Conservation (phyloP, 2,329 filamentous ascomycete genomes). For the Claviceps humidiphila region DNA sequence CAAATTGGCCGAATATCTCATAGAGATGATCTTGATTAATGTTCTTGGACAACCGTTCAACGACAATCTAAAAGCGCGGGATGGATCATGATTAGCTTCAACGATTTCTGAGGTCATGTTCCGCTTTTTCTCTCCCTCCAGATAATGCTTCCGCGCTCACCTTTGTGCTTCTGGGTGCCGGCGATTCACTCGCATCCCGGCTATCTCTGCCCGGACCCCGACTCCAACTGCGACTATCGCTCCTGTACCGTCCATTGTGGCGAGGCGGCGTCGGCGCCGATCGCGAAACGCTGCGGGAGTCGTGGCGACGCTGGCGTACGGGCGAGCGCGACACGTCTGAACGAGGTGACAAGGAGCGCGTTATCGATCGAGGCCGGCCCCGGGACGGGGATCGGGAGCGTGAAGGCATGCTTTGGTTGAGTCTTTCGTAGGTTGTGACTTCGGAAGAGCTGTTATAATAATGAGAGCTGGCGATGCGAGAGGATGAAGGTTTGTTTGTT, state of each 20-base stretch:
- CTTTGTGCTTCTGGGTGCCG: conserved; percentile 37
- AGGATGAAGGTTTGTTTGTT: neutral
- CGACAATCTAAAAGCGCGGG: conserved; percentile 55
- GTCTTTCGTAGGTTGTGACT: neutral
- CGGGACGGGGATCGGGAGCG: conserved; percentile 19
- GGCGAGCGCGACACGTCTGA: conserved; percentile 23
- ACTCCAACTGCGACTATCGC: conserved; percentile 18
- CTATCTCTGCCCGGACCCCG: conserved; percentile 21
- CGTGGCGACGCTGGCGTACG: conserved; percentile 17
- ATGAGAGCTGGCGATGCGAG: neutral
- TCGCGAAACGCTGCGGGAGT: conserved; percentile 21
- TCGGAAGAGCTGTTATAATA: neutral
- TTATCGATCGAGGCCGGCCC: conserved; percentile 19
- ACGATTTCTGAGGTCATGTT: neutral
- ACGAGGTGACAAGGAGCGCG: conserved; percentile 22
- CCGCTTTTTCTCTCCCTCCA: neutral
- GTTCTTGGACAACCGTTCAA: conserved; percentile 92
- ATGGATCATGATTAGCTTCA: neutral
- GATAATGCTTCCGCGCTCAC: conserved; percentile 17
- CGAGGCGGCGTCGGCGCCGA: conserved; percentile 18
- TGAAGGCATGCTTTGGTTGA: conserved; percentile 13
- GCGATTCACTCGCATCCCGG: conserved; percentile 24
- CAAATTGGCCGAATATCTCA: conserved; percentile 87
- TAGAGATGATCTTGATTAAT: conserved; percentile 76
- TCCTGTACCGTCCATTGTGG: conserved; percentile 21